Evolutionary conservation across 352 stramenopile species (phyloP).

Genomic region (Thalassiosira hispida): DNA sequence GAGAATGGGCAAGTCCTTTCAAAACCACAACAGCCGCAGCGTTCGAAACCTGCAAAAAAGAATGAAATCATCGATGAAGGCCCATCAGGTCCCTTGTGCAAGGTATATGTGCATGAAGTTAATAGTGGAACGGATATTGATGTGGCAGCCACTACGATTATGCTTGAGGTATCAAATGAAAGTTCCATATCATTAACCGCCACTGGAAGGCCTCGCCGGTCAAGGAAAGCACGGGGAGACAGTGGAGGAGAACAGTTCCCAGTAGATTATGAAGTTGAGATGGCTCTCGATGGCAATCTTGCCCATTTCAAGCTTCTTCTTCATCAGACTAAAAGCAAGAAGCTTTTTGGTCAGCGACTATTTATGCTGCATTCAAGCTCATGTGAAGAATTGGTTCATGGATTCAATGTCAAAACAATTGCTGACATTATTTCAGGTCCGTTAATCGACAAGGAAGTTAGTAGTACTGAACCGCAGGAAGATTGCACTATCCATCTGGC

Average conservation of each 20-base stretch:
- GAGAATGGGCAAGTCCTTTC: constrained; percentile 16
- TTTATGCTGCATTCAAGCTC: constrained; percentile 19
- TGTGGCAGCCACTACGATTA: constrained; percentile 6
- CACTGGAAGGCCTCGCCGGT: constrained; percentile 29
- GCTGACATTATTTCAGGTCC: constrained; percentile 22
- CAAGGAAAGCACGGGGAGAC: constrained; percentile 29
- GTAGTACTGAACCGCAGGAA: constrained; percentile 10
- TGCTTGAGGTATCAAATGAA: constrained; percentile 14
- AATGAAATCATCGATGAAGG: constrained; percentile 11
- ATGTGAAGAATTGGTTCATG: constrained; percentile 28
- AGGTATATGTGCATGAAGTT: constrained; percentile 13
- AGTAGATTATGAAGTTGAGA: constrained; percentile 36
- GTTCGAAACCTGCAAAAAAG: constrained; percentile 7
- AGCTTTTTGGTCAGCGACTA: constrained; percentile 42
- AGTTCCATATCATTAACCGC: background rate
- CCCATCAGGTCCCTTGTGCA: background rate
- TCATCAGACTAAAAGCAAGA: constrained; percentile 40
- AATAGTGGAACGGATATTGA: constrained; percentile 3
- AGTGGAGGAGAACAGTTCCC: constrained; percentile 20
- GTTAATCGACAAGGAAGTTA: background rate
- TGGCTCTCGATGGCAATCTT: constrained; percentile 53
- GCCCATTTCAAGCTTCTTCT: constrained; percentile 53
- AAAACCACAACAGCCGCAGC: background rate
- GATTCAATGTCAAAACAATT: constrained; percentile 30
- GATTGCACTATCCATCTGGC: constrained; percentile 25